Conservation (phyloP, 768 basidiomycete genomes). For the Collybia sordida region DNA sequence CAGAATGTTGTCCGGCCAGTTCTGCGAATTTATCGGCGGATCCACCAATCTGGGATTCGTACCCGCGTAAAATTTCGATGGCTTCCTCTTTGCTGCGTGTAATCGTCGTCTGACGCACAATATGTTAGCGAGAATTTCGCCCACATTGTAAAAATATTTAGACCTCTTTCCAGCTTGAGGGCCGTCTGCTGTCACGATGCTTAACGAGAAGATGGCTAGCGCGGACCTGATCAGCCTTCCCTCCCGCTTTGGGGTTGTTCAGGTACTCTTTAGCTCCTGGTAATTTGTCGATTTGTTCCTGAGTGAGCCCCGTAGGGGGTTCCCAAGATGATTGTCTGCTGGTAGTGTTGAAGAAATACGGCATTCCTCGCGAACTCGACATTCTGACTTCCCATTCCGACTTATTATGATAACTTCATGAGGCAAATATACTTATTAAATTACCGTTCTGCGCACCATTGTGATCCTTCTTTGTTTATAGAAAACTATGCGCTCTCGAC, state of each 20-base stretch:
- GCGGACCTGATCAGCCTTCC: slow-evolving; percentile 57
- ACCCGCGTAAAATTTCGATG: slow-evolving; percentile 68
- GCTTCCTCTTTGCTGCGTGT: slow-evolving; percentile 90
- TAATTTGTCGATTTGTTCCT: slow-evolving; percentile 58
- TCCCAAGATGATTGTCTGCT: slow-evolving; percentile 83
- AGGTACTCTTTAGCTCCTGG: slow-evolving; percentile 65
- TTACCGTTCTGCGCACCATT: no score
- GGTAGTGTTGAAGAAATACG: slow-evolving; percentile 85
- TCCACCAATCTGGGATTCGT: slow-evolving; percentile 60
- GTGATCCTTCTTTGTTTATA: no score
- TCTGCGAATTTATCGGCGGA: slow-evolving; percentile 66
- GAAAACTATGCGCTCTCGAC: no score
- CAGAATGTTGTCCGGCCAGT: slow-evolving; percentile 77
- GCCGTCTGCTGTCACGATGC: slow-evolving; percentile 75
- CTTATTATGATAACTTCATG: slow-evolving; percentile 3
- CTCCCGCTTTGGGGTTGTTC: slow-evolving; percentile 7
- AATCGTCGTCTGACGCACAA: slow-evolving; percentile 58
- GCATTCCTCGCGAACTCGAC: slow-evolving; percentile 72
- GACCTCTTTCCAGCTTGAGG: slow-evolving; percentile 86
- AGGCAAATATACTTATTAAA: no score
- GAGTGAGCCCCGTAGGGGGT: slow-evolving; percentile 57
- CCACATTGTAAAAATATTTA: neutral
- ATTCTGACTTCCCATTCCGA: slow-evolving; percentile 82
- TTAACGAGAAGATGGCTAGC: slow-evolving; percentile 97
- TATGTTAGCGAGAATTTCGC: slow-evolving; percentile 1